Base-by-base conservation (phyloP, 352 stramenopile genomes). In the Elongisporangium undulatum region DNA sequence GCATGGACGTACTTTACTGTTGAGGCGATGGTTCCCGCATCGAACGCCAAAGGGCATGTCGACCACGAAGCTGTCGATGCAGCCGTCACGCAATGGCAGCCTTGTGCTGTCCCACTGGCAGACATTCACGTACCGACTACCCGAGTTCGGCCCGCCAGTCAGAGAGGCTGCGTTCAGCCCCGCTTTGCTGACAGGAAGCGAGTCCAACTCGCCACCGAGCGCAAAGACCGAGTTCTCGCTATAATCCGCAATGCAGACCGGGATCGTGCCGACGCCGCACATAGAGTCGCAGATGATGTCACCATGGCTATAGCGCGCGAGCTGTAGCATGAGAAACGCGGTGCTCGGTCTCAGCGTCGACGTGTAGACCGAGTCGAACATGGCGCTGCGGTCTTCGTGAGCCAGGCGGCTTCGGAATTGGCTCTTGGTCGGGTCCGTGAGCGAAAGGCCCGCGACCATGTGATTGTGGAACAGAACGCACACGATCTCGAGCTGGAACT, bases 21-120 rank as follows among this genome's bases (percentile, higher is more conserved):
- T 85, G 24, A 81, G 64, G 2, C 77, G 76, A 34, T 87, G 74
- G 54, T 79, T 93, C 38, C 84, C 82, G 53, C 84, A 93, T 48
- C 77, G 82, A 52, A 90, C 64, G 10, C 84, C 84, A 52, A 93
- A 93, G 15, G 84, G 84, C 76, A 93, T 82, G 58, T 93, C 84
- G 48, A 93, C 85, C 48, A 93, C 59, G 38, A 92, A 57, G 45
- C 74, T 72, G 62, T 93, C 84, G 45, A 93, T 64, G 39, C 61
- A 79, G 19, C 74, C 67, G 22, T 51, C 71, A 17, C 81, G 77
- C 22, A 93, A 64, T 6, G 84, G 84, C 51, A 93, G 61, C 0
- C 64, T 58, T 19, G 77, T 77, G 29, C 70, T 86, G 64, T 90
- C 79, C 84, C 82, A 93, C 19, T 79, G 82, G 23, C 71, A 66